These are phyloP conservation scores for Sphaerosporella brunnea DNA, from an alignment of 495 filamentous ascomycete species.

Conservation along the genomic window DNA sequence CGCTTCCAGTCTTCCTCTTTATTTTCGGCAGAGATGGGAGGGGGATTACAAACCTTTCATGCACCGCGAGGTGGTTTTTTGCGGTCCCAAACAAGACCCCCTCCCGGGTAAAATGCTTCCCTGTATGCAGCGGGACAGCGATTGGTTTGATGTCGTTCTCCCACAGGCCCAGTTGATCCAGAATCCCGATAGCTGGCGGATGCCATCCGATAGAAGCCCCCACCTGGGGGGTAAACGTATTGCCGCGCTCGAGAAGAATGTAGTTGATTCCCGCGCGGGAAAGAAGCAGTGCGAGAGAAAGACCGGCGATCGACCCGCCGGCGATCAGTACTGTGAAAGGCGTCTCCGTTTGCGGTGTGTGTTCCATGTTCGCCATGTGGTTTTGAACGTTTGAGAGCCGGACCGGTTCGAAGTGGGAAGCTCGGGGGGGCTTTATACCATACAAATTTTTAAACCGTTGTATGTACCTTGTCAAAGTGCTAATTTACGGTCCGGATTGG, in stretches of 20 bases:
- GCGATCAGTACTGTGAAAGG: neutral
- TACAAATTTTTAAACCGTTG: too few relatives aligned
- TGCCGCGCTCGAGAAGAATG: neutral
- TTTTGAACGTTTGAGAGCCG: too few relatives aligned
- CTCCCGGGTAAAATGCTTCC: neutral
- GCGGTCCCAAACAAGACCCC: neutral
- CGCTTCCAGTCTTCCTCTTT: too few relatives aligned
- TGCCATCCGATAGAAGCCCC: neutral
- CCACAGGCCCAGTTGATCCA: slow-evolving; percentile 1
- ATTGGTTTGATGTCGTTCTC: neutral
- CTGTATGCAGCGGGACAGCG: neutral
- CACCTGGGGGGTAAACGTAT: neutral
- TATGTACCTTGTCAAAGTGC: too few relatives aligned
- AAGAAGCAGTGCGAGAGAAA: neutral
- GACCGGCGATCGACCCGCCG: neutral
- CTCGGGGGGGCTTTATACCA: too few relatives aligned
- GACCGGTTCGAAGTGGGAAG: too few relatives aligned
- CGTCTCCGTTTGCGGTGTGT: neutral
- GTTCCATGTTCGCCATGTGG: neutral
- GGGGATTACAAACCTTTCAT: too few relatives aligned
- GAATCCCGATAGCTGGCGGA: neutral
- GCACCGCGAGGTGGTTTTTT: slow-evolving; percentile 1
- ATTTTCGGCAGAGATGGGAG: too few relatives aligned
- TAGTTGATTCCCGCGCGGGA: neutral
- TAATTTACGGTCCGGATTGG: too few relatives aligned